Base-by-base conservation (phyloP, 805 yeast genomes). In the Candida parachauliodes region DNA sequence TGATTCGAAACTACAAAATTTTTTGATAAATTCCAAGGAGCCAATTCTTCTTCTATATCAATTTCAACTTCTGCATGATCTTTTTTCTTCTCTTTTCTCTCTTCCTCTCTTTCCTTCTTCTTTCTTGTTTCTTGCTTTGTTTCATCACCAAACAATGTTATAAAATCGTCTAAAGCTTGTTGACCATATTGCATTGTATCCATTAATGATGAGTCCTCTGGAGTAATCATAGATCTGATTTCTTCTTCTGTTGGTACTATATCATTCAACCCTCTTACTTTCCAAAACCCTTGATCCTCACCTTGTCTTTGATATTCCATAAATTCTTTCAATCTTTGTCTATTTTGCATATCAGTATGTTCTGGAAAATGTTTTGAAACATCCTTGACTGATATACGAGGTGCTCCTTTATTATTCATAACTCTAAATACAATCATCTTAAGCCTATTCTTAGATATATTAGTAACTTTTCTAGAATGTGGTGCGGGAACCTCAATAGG, bases 401-500 rank as follows among this genome's bases (percentile, higher is more conserved):
- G 79, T 25, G 78, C 75, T 2, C 83, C 83, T 32, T 75, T 80
- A 43, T 80, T 77, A 57, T 88, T 87, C 60, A 93, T 68, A 0
- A 88, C 85, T 37, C 98, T 76, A 52, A 77, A 91, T 2, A 88
- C 98, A 49, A 93, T 81, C 96, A 93, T 89, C 59, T 86, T 88
- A 47, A 93, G 66, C 44, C 98, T 72, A 54, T 88, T 89, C 51
- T 91, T 89, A 28, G 88, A 79, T 17, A 95, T 89, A 3, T 96
- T 83, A 1, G 98, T 89, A 16, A 89, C 97, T 51, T 88, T 88
- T 59, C 98, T 76, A 1, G 97, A 88, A 56, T 93, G 96, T 2
- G 98, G 98, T 1, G 98, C 97, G 0, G 98, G 98, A 23, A 93
- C 83, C 52, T 88, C 96, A 2, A 88, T 96, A 1, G 98, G 98